phyloP scores from a whole-genome alignment of 352 stramenopile genomes.

The Globisporangium megalacanthum region DNA sequence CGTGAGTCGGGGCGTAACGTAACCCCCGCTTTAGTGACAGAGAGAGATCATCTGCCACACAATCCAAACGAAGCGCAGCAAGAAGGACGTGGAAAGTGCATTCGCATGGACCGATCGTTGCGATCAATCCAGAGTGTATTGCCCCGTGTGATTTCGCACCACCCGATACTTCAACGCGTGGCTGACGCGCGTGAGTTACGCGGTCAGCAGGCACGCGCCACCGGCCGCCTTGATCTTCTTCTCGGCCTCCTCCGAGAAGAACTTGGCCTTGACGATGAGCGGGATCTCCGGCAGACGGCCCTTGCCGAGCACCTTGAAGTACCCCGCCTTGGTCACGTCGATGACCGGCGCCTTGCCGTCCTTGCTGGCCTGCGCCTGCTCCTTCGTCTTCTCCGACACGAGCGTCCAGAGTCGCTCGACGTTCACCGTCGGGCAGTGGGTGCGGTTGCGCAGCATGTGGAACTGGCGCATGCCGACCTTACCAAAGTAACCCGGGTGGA shows the following conservation, averaged over 20 bases:
- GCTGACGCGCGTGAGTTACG: conserved; percentile 76
- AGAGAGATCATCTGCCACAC: not conserved
- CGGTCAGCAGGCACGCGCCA: conserved; percentile 97
- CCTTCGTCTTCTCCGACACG: conserved; percentile 96
- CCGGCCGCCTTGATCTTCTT: conserved; percentile 99
- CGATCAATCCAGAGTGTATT: conserved; percentile 53
- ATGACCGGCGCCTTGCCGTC: conserved; percentile 98
- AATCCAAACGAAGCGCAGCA: not conserved
- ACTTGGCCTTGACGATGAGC: conserved; percentile 99
- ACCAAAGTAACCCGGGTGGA: conserved; percentile 99
- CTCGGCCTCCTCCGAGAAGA: conserved; percentile 99
- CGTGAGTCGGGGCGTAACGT: not conserved
- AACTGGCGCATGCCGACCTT: conserved; percentile 99
- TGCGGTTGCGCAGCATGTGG: conserved; percentile 96
- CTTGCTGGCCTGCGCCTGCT: conserved; percentile 92
- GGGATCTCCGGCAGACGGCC: conserved; percentile 95
- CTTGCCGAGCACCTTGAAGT: conserved; percentile 99
- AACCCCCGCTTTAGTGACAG: no score
- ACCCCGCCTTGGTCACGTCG: conserved; percentile 95
- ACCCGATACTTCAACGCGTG: conserved; percentile 39
- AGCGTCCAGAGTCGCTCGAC: conserved; percentile 99
- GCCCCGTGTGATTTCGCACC: conserved; percentile 73
- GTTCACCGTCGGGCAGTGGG: conserved; percentile 98
- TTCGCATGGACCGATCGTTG: conserved; percentile 7
- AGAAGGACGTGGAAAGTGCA: not conserved